Evolutionary conservation across 169 alveolate genomes (phyloP).

Genomic region (Condylostoma magnum): DNA sequence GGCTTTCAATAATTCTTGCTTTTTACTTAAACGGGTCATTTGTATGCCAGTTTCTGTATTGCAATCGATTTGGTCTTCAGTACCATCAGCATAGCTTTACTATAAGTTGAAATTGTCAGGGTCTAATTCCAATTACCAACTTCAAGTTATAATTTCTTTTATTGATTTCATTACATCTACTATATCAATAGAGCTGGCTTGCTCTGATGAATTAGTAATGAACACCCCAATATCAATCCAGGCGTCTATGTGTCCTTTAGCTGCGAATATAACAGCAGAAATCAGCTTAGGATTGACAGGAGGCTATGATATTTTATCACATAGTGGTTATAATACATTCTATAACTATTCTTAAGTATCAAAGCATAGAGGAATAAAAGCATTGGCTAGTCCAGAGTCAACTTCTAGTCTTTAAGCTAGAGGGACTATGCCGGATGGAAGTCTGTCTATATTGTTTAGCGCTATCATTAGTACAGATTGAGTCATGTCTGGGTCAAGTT

Average conservation of each 20-base stretch:
- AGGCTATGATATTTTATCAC: neutral
- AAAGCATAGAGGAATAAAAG: neutral
- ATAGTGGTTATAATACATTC: neutral
- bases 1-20: neutral
- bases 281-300: neutral
- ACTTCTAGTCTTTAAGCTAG: constrained; percentile 19
- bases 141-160: no score
- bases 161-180: no score
- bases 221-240: neutral
- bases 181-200: no score
- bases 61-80: no score
- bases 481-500: neutral
- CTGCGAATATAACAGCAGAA: neutral
- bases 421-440: constrained; percentile 5
- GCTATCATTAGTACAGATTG: neutral
- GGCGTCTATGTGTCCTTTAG: neutral
- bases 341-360: neutral
- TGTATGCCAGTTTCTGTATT: no score
- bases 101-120: no score
- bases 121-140: no score
- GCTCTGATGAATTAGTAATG: no score
- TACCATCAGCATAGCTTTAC: no score
- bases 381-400: neutral
- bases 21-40: no score
- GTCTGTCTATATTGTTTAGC: neutral